Base-by-base conservation (phyloP, 441 rosid species). In the Pelargonium australe region DNA sequence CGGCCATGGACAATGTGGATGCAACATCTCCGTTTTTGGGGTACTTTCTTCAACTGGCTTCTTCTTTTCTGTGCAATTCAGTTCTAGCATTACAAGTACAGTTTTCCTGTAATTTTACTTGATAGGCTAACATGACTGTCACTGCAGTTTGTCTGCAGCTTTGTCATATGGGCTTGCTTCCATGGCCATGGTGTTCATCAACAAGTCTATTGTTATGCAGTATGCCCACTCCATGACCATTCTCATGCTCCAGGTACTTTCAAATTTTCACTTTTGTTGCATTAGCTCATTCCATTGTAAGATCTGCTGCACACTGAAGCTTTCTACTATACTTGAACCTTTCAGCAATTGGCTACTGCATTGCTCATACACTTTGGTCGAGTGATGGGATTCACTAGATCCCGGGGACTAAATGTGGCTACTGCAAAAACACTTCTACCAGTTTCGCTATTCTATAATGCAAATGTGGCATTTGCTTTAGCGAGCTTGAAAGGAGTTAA, bases 401-500 rank as follows among this genome's bases (percentile, higher is more conserved):
- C 91, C 62, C 84, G 63, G 82, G 89, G 81, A 65, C 2, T 84
- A 14, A 89, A 88, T 40, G 45, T 85, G 72, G 77, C 76, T 31
- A 89, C 96, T 2, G 86, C 92, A 0, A 94, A 77, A 75, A 86
- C 83, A 78, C 96, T 94, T 79, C 86, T 94, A 28, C 93, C 89
- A 0, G 83, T 94, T 70, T 94, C 99, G 0, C 68, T 94, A 25
- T 94, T 94, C 80, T 94, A 91, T 83, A 94, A 94, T 81, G 97
- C 97, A 34, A 94, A 94, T 74, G 99, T 91, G 47, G 97, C 96
- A 2, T 89, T 89, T 77, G 96, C 99, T 79, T 83, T 94, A 79
- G 96, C 99, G 44, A 94, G 99, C 81, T 83, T 94, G 89, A 94
- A 88, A 81, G 99, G 96, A 28, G 96, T 94, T n/a, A 94, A 94